Percentiles rank a stretch among this genome's conserved stretches.
Evolutionary conservation across 345 rosid genomes (phyloP).

Genomic region (Microthlaspi erraticum): DNA sequence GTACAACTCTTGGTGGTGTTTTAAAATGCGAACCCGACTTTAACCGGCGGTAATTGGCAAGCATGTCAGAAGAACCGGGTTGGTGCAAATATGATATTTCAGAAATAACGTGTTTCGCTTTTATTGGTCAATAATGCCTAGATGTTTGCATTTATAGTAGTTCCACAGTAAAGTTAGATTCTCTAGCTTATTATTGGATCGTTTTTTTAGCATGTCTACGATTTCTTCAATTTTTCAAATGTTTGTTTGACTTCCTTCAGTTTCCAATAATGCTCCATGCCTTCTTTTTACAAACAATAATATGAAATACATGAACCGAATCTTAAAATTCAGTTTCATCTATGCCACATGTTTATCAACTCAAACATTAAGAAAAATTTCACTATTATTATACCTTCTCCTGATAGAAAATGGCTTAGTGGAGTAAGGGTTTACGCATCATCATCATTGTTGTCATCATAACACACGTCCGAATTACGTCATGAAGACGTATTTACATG

Average conservation of each 20-base stretch:
- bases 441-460: slow-evolving; percentile 21
- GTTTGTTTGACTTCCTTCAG: slow-evolving; percentile 4
- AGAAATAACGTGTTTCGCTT: slow-evolving; percentile 29
- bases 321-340: no score
- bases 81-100: slow-evolving; percentile 2
- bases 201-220: slow-evolving; percentile 16
- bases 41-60: slow-evolving; percentile 15
- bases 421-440: background rate
- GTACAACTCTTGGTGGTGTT: no score
- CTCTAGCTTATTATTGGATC: background rate
- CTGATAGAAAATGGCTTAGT: background rate
- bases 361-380: no score
- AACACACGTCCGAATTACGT: slow-evolving; percentile 21
- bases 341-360: no score
- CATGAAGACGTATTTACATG: slow-evolving; percentile 13
- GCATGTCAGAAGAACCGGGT: slow-evolving; percentile 29
- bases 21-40: slow-evolving; percentile 16
- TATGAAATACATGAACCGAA: no score
- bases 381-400: background rate
- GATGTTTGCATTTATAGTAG: slow-evolving; percentile 30
- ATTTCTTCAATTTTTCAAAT: slow-evolving; percentile 10
- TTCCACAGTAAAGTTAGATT: slow-evolving; percentile 36
- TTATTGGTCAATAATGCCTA: slow-evolving; percentile 26
- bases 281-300: background rate
- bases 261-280: background rate